phyloP scores from a whole-genome alignment of 257 asterid species.

The Petrea volubilis region DNA sequence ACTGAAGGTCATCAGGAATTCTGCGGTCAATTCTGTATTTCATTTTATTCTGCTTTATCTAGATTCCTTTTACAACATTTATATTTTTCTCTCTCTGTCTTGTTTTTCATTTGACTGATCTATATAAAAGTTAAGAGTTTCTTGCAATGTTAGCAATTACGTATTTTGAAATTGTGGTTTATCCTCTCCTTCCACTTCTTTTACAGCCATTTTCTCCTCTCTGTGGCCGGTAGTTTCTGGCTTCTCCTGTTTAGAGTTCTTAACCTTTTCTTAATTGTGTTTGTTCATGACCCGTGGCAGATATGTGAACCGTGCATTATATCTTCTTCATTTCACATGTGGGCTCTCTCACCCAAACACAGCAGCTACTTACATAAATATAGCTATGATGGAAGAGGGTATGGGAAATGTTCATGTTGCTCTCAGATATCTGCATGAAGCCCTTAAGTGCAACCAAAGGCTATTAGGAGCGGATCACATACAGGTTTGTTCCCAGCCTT shows the following conservation, averaged over 20 bases:
- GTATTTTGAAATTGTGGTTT: neutral
- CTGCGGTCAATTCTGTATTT: neutral
- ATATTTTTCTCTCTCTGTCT: neutral
- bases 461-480: conserved; percentile 95
- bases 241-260: neutral
- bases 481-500: conserved; percentile 58
- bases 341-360: conserved; percentile 99
- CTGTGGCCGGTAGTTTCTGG: neutral
- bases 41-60: neutral
- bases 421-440: conserved; percentile 98
- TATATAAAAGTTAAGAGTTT: conserved; percentile 2
- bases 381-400: conserved; percentile 99
- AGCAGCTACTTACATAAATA: conserved; percentile 97
- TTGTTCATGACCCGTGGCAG: conserved; percentile 47
- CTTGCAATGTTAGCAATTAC: neutral
- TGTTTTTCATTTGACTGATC: neutral
- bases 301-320: conserved; percentile 95
- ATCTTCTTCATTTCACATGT: conserved; percentile 96
- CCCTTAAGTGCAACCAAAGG: conserved; percentile 93
- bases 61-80: neutral
- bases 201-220: neutral
- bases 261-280: neutral
- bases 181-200: neutral
- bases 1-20: neutral
- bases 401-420: conserved; percentile 99